Evolutionary conservation across 1,139 yeast genomes (phyloP).

Genomic region (Saccharomyces pastorianus): DNA sequence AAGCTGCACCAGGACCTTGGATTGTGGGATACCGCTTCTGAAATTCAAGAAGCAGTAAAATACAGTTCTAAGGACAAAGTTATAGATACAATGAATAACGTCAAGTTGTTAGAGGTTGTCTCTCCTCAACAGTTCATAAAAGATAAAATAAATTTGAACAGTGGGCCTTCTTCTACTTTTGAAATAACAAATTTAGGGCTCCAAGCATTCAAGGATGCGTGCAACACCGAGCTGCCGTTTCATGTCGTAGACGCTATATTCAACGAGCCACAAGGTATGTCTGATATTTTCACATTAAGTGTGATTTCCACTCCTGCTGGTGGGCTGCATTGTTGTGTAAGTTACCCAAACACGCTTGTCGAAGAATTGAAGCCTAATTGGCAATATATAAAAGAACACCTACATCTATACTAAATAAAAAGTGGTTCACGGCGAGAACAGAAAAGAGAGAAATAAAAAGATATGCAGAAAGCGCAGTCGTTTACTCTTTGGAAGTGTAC

Average conservation of each 20-base stretch:
- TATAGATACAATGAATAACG: slow-evolving; percentile 13
- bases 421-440: too few relatives aligned
- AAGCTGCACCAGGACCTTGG: slow-evolving; percentile 4
- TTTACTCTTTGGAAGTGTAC: too few relatives aligned
- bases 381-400: slow-evolving; percentile 1
- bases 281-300: slow-evolving; percentile 20
- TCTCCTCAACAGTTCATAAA: slow-evolving; percentile 16
- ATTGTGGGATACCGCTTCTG: slow-evolving; percentile 17
- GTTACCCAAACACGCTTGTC: slow-evolving; percentile 16
- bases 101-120: slow-evolving; percentile 22
- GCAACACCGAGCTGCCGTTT: slow-evolving; percentile 7
- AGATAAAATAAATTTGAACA: slow-evolving; percentile 11
- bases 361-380: slow-evolving; percentile 6
- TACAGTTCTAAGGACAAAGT: slow-evolving; percentile 9
- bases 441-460: too few relatives aligned
- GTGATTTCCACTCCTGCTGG: slow-evolving; percentile 21
- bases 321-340: slow-evolving; percentile 21
- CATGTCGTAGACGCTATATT: slow-evolving; percentile 23
- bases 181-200: slow-evolving; percentile 29
- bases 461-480: too few relatives aligned
- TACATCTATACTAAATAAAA: not conserved
- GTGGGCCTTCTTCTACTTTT: slow-evolving; percentile 22
- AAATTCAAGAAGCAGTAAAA: slow-evolving; percentile 8
- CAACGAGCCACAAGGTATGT: slow-evolving; percentile 24
- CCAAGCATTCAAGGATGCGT: slow-evolving; percentile 13